Conservation (phyloP, 495 filamentous ascomycete species). For the Hamigera avellanea region DNA sequence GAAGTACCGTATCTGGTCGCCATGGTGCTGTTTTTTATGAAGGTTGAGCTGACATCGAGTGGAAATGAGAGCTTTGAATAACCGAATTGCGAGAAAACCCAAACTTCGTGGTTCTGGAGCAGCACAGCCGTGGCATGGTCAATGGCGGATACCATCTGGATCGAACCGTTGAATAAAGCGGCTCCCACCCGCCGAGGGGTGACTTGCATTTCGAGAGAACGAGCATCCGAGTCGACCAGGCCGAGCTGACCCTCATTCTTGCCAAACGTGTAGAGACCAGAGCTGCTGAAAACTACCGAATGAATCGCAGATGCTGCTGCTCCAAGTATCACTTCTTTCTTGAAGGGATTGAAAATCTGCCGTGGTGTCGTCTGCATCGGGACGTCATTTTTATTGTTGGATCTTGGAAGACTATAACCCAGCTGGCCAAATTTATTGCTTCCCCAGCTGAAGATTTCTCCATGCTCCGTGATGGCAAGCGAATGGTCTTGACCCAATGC, state of each 20-base stretch:
- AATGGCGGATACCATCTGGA: conserved; percentile 74
- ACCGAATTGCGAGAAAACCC: conserved; percentile 86
- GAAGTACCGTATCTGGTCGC: conserved; percentile 55
- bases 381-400: conserved; percentile 48
- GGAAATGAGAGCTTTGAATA: conserved; percentile 80
- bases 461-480: conserved; percentile 66
- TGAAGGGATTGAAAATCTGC: conserved; percentile 84
- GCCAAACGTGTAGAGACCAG: conserved; percentile 84
- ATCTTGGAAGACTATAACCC: conserved; percentile 59
- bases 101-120: conserved; percentile 78
- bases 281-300: conserved; percentile 73
- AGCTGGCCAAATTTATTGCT: conserved; percentile 80
- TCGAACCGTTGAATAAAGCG: conserved; percentile 67
- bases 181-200: conserved; percentile 80
- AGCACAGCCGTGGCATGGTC: conserved; percentile 81
- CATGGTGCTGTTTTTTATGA: conserved; percentile 53
- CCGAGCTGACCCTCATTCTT: conserved; percentile 94
- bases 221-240: conserved; percentile 86
- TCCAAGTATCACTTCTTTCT: conserved; percentile 71
- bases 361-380: conserved; percentile 70
- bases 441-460: conserved; percentile 88
- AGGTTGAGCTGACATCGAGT: conserved; percentile 55
- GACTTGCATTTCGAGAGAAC: conserved; percentile 70
- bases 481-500: conserved; percentile 88
- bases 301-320: conserved; percentile 86